Percentiles rank a stretch among this genome's conserved stretches.
phyloP scores from a whole-genome alignment of 139 green algal species.

The Tetradesmus obliquus region DNA sequence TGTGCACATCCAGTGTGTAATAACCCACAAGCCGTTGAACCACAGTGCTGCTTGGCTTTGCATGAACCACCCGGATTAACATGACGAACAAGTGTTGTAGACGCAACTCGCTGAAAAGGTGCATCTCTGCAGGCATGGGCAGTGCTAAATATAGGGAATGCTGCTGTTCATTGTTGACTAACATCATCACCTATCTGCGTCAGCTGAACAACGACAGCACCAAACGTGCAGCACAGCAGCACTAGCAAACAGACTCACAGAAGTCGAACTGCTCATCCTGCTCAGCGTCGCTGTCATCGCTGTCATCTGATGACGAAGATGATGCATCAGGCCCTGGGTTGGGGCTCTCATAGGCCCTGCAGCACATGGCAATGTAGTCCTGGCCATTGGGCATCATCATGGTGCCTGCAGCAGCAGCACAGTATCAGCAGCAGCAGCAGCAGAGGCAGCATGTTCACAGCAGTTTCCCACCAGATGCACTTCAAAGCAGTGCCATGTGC shows the following conservation, averaged over 20 bases:
- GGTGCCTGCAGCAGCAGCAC: conserved; percentile 50
- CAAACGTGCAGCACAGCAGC: background rate
- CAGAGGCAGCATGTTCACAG: background rate
- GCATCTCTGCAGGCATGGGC: too few relatives aligned
- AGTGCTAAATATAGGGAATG: too few relatives aligned
- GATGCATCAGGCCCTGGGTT: conserved; percentile 13
- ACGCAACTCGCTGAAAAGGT: too few relatives aligned
- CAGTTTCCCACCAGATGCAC: background rate
- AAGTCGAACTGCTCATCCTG: conserved; percentile 60
- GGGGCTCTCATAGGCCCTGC: conserved; percentile 61
- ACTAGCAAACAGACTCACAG: conserved; percentile 53
- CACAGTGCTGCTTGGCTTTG: too few relatives aligned
- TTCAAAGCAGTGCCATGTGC: background rate
- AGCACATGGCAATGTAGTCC: conserved; percentile 81
- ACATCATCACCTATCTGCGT: too few relatives aligned
- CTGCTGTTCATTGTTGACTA: too few relatives aligned
- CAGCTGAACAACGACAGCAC: too few relatives aligned
- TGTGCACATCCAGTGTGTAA: too few relatives aligned
- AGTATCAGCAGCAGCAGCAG: background rate
- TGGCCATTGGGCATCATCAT: conserved; percentile 72
- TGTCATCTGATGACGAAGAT: background rate
- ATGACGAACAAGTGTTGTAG: too few relatives aligned
- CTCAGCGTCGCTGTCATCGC: conserved; percentile 28
- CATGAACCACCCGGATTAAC: too few relatives aligned
- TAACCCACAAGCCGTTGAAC: too few relatives aligned